Base-by-base conservation (phyloP, 2,329 filamentous ascomycete species). In the Sporothrix mexicana region DNA sequence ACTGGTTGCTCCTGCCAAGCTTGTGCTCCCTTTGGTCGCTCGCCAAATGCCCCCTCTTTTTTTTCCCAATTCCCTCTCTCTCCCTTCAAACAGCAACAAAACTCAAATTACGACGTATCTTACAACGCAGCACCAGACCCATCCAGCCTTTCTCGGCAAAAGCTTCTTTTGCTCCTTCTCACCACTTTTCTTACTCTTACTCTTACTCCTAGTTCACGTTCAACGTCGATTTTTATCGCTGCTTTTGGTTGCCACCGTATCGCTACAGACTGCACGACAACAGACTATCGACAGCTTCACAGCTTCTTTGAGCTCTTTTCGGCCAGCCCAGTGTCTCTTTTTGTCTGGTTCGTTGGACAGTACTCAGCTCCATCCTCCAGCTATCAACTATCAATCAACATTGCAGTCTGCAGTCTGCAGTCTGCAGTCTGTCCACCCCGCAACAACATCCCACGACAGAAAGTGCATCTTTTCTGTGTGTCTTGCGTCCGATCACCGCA, bases 81-180 rank as follows among this genome's bases (percentile, higher is more conserved):
- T 55, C 23, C 51, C 51, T 10, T 9, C 41, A 66, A 45, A 47
- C 62, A 49, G n/a, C 30, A 51, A 51, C 49, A 36, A 36, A 36
- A 36, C 30, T 36, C 30, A 36, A 36, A 36, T 36, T 36, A 36
- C 30, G 30, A 36, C 30, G 30, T 36, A 36, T 36, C 30, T 36
- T 36, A 36, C 30, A 36, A 36, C 25, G 59, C 61, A 45, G n/a
- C 61, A 67, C 43, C 64, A 68, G 64, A 53, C 64, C 64, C 64
- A 36, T 53, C 45, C 64, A 41, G 64, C 66, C 67, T 59, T 45
- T 69, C 67, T 59, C 67, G 49, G 51, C 67, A 57, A 57, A 57
- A 45, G 30, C 51, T 53, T 47, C 51, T 61, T 69, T 53, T 55
- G 20, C 1, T 53, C 41, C 25, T 51, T 41, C 17, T 47, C 43